These are phyloP conservation scores for Haplosporangium sp. DNA, from an alignment of 371 early-diverging fungal genomes.

Conservation along the genomic window DNA sequence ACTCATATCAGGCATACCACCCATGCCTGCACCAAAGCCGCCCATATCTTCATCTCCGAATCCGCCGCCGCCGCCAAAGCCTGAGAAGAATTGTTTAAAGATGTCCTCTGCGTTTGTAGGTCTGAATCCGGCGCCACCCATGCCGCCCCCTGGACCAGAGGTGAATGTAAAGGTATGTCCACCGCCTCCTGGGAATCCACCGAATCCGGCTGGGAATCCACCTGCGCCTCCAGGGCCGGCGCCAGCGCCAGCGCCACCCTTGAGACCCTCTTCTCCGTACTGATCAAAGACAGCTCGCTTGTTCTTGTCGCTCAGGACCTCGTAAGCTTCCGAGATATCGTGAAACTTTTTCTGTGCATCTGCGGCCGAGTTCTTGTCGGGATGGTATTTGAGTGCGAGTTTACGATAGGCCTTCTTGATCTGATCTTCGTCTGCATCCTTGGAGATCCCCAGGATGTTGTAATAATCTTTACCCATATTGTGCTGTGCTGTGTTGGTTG, in stretches of 20 bases:
- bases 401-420: constrained; percentile 96
- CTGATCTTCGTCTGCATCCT: constrained; percentile 84
- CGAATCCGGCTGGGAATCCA: constrained; percentile 52
- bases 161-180: constrained; percentile 70
- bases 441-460: constrained; percentile 86
- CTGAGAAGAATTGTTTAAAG: constrained; percentile 86
- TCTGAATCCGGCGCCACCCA: constrained; percentile 75
- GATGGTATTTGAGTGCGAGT: constrained; percentile 88
- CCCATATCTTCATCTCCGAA: constrained; percentile 59
- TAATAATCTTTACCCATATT: constrained; percentile 94
- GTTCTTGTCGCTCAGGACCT: constrained; percentile 92
- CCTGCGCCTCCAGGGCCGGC: constrained; percentile 60
- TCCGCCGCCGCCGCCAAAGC: constrained; percentile 68
- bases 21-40: constrained; percentile 53
- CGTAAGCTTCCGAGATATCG: constrained; percentile 90
- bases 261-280: constrained; percentile 92
- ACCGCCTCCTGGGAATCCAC: constrained; percentile 61
- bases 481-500: background rate
- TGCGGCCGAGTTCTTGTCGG: constrained; percentile 71
- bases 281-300: constrained; percentile 90
- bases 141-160: constrained; percentile 45
- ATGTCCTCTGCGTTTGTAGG: constrained; percentile 95
- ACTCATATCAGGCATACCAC: constrained; percentile 57
- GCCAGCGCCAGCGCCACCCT: constrained; percentile 63
- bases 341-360: constrained; percentile 81